phyloP scores from a whole-genome alignment of 768 basidiomycete species.

The Lentinula sp. region DNA sequence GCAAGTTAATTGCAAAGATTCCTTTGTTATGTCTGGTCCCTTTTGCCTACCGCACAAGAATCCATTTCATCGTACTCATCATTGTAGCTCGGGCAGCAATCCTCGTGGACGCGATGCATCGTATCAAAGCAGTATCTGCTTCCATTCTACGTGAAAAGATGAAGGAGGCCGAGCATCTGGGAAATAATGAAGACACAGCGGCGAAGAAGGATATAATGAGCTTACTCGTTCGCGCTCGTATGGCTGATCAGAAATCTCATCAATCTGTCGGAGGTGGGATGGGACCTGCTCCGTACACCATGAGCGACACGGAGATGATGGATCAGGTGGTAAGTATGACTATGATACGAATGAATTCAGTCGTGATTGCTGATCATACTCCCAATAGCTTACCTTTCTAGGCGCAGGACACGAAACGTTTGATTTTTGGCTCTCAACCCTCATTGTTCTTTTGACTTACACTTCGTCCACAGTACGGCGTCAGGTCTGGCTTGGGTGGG shows the following conservation, averaged over 20 bases:
- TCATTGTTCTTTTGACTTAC: neutral
- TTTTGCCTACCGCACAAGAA: neutral
- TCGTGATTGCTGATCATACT: neutral
- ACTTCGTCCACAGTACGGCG: neutral
- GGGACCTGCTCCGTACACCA: slow-evolving; percentile 24
- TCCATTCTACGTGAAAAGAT: slow-evolving; percentile 36
- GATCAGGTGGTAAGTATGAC: slow-evolving; percentile 37
- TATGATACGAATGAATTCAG: neutral
- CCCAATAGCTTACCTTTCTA: neutral
- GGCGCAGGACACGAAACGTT: slow-evolving; percentile 23
- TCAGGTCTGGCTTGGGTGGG: slow-evolving; percentile 40
- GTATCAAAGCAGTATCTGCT: slow-evolving; percentile 33
- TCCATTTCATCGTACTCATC: neutral
- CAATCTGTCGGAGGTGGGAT: neutral
- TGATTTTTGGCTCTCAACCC: no score
- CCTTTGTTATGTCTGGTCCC: neutral
- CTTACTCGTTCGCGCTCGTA: slow-evolving; percentile 39
- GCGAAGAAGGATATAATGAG: slow-evolving; percentile 48
- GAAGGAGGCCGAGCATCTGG: slow-evolving; percentile 20
- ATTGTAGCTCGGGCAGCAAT: slow-evolving; percentile 10
- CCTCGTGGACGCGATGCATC: slow-evolving; percentile 33
- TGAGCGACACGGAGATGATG: slow-evolving; percentile 44
- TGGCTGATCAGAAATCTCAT: slow-evolving; percentile 5
- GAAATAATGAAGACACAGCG: neutral
- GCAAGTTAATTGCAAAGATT: slow-evolving; percentile 12